A percentile compares a stretch with the other conserved stretches of the same genome.
These are phyloP conservation scores for Candida sanyaensis DNA, from an alignment of 1,139 yeast genomes.

Conservation along the genomic window DNA sequence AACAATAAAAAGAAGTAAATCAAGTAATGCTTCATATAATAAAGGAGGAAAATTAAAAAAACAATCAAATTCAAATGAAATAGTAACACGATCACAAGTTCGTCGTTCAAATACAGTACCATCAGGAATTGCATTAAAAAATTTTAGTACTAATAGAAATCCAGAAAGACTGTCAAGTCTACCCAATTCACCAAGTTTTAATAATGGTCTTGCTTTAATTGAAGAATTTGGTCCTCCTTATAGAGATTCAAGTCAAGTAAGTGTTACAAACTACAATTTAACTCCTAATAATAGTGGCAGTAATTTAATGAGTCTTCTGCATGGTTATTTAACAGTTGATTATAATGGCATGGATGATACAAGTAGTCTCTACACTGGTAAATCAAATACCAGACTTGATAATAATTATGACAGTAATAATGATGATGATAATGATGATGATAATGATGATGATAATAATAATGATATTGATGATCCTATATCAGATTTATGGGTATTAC, in stretches of 20 bases:
- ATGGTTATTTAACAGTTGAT: conserved; percentile 11
- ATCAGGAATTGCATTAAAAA: conserved; percentile 6
- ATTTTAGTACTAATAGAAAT: not conserved
- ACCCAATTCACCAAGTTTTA: conserved; percentile 5
- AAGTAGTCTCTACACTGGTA: not conserved
- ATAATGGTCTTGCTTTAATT: not conserved
- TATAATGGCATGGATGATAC: conserved; percentile 4
- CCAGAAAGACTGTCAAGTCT: not conserved
- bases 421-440: not conserved
- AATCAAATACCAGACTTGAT: not conserved
- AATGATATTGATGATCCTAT: not conserved
- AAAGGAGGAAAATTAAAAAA: conserved; percentile 1
- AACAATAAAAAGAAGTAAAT: not conserved
- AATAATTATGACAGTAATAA: not conserved
- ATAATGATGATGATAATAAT: not conserved
- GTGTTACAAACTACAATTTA: not conserved
- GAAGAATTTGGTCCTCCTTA: conserved; percentile 4
- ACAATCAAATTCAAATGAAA: conserved; percentile 1
- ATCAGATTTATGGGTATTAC: not conserved
- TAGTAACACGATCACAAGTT: conserved; percentile 6
- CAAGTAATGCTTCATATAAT: not conserved
- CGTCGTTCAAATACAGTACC: conserved; percentile 7
- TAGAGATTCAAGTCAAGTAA: not conserved
- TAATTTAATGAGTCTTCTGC: conserved; percentile 6
- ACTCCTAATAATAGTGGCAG: not conserved